Base-by-base conservation (phyloP, 306 rosid species). In the Casuarina glauca region DNA sequence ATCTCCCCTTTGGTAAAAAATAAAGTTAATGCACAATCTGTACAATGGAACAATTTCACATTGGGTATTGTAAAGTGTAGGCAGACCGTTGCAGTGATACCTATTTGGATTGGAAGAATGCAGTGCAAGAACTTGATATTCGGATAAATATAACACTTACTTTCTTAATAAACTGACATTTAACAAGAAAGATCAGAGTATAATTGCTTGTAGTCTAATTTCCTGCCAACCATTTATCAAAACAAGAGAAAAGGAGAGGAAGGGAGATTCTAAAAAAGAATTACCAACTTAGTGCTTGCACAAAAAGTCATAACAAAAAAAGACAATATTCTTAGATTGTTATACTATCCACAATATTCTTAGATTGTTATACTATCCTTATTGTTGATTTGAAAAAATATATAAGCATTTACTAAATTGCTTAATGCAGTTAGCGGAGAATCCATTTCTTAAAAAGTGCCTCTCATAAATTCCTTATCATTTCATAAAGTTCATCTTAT, bases 401-500 rank as follows among this genome's bases (percentile, higher is more conserved):
- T 12, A 74, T 70, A 32, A 74, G 9, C 43, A 48, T 35, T 78
- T 67, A 8, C 55, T 5, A 19, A 5, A 52, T 6, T 32, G 76
- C 8, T 19, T 11, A 74, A 61, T 20, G 26, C 71, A 67, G 17
- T 67, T 13, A 69, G 54, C 19, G 49, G 20, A 52, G 32, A 70
- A 46, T 26, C 62, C 43, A 50, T 60, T 69, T 11, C 43, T 0
- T 17, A 9, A 2, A 66, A 26, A 26, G 54, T 89, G 90, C 99
- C 99, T 96, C 84, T 19, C 97, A 91, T 26, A 26, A 26, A 26
- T 26, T 0, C 32, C 69, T 90, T 93, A 9, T 20, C 57, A 71
- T 89, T 82, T 86, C 91, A 91, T 60, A 97, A 94, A 82, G 97
- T 93, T 89, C 87, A 35, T 91, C 97, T 79, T 95, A 88, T 8